Evolutionary conservation across 441 rosid species (phyloP).

Genomic region (Gossypium davidsonii): DNA sequence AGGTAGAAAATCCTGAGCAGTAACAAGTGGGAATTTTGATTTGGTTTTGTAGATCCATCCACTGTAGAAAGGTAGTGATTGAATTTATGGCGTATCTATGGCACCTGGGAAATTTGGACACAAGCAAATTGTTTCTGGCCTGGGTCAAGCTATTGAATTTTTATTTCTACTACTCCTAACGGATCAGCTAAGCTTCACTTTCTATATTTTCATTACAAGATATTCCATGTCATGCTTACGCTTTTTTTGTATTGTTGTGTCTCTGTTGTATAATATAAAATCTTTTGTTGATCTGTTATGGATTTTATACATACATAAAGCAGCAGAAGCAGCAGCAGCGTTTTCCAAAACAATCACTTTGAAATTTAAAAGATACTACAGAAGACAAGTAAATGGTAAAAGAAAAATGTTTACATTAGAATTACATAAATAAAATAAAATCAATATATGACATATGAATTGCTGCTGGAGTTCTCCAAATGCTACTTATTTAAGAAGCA

Average conservation of each 20-base stretch:
- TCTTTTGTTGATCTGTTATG: too few relatives aligned
- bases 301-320: too few relatives aligned
- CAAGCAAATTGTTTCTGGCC: background rate
- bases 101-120: background rate
- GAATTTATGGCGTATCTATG: background rate
- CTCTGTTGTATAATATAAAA: too few relatives aligned
- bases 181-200: background rate
- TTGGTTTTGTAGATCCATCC: background rate
- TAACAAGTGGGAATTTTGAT: background rate
- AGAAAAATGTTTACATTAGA: too few relatives aligned
- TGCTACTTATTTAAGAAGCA: constrained; percentile 17
- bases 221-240: too few relatives aligned
- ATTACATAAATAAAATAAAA: too few relatives aligned
- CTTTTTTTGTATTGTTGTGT: too few relatives aligned
- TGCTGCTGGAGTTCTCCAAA: constrained; percentile 1
- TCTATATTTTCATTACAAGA: background rate
- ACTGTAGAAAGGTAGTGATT: background rate
- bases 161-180: background rate
- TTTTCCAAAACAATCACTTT: too few relatives aligned
- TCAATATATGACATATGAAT: constrained; percentile 6
- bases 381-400: too few relatives aligned
- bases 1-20: constrained; percentile 27
- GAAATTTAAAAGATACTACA: too few relatives aligned
- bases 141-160: background rate
- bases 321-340: too few relatives aligned